Conservation (phyloP, 495 filamentous ascomycete genomes). For the Astrocystis sublimbata region DNA sequence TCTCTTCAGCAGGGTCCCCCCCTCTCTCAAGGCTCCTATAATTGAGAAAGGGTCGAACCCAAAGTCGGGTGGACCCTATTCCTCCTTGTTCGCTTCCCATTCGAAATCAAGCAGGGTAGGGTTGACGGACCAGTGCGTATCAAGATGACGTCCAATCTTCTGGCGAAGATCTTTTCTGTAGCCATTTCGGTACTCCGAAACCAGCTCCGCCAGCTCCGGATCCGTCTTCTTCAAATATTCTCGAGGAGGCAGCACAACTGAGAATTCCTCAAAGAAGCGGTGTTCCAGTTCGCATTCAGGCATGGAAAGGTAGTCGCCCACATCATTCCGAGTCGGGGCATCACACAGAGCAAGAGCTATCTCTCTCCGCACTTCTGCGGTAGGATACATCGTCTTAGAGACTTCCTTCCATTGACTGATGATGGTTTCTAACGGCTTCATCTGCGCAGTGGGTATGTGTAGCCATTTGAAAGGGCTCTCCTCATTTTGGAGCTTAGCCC, state of each 20-base stretch:
- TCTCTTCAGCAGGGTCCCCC: background rate
- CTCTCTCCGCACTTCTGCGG: background rate
- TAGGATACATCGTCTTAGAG: background rate
- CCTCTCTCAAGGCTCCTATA: background rate
- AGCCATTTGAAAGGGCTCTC: background rate
- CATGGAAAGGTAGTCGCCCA: background rate
- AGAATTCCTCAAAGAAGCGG: constrained; percentile 28
- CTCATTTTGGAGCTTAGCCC: background rate
- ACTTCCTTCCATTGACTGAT: background rate
- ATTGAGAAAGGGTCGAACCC: background rate
- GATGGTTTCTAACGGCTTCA: background rate
- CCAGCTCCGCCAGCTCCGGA: constrained; percentile 23
- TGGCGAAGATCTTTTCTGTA: constrained; percentile 14
- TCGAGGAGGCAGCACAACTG: constrained; percentile 30
- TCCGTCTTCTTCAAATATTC: constrained; percentile 23
- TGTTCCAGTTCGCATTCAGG: constrained; percentile 26
- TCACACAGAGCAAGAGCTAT: background rate
- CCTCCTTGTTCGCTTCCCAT: constrained; percentile 19
- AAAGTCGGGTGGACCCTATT: constrained; percentile 14
- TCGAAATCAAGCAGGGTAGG: constrained; percentile 35
- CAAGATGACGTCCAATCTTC: constrained; percentile 26
- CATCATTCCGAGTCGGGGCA: background rate
- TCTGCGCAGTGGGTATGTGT: background rate
- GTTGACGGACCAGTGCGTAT: constrained; percentile 36
- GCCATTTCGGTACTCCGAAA: constrained; percentile 15